Evolutionary conservation across 768 basidiomycete species (phyloP), one percentile per base, ranked within the genome.

Genomic region (Tremella yokohamensis): DNA sequence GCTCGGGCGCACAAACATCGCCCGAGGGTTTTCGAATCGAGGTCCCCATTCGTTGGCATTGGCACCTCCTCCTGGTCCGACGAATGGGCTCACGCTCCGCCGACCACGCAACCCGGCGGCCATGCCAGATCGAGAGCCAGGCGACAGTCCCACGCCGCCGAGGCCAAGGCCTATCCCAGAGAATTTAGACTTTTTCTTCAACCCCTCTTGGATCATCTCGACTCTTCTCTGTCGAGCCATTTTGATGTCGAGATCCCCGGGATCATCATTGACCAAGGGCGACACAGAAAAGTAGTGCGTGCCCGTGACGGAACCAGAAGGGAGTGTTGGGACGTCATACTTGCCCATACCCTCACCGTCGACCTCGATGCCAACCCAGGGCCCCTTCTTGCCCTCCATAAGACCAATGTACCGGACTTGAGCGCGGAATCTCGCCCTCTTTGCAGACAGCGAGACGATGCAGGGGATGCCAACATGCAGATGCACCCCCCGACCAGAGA

Each of bases 301-400:
- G 1, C 70, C 70, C 19, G 61, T 62, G 48, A 62, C 52, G 7
- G 51, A 52, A 22, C 73, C 73, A 11, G 48, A n/a, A 13, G 51
- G 51, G 0, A 65, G 24, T 16, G 62, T 65, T 8, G 50, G 40
- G 24, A 72, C 39, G 24, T 59, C 69, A 38, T 57, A 58, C 39
- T 64, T 54, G 1, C 56, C 54, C 15, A 60, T 38, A 38, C 65
- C 65, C 18, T 68, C 60, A 16, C 22, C 42, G 15, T 45, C 42
- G 15, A 66, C 57, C 53, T 76, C 73, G 3, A 76, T 51, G 11
- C 75, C 75, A 1, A 76, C 61, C 73, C 72, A 76, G 18, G 70
- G 64, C 8, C 73, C 75, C n/a, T 66, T 66, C 26, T 65, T 62
- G 8, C 40, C 61, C 1, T 57, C 52, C 47, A 76, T 54, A 22